phyloP scores from a whole-genome alignment of 139 green algal species.

The Tetradesmus obliquus region DNA sequence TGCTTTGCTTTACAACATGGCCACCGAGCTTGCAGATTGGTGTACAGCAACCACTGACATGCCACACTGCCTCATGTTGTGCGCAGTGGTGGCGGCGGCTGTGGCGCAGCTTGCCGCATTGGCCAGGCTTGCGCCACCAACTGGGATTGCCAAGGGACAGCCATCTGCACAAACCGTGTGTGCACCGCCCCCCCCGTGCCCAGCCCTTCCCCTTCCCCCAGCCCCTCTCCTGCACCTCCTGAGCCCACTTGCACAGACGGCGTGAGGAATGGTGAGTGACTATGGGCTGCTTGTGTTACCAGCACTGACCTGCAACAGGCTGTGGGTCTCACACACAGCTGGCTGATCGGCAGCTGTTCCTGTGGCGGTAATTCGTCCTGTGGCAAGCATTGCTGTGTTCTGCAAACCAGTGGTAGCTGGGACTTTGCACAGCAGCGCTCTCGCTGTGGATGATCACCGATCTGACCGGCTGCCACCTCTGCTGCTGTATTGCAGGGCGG shows the following conservation, averaged over 20 bases:
- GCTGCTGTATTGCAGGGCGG: background rate
- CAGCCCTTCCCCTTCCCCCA: background rate
- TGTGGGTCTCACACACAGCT: background rate
- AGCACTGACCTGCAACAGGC: background rate
- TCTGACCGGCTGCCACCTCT: background rate
- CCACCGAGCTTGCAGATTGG: background rate
- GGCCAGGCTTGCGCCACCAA: background rate
- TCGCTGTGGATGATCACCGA: background rate
- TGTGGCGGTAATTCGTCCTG: background rate
- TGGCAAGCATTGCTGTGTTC: background rate
- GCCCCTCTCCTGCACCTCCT: background rate
- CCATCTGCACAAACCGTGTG: background rate
- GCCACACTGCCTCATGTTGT: background rate
- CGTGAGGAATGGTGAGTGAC: constrained; percentile 3
- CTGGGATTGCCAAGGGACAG: constrained; percentile 1
- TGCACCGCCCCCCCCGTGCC: background rate
- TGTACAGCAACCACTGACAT: background rate
- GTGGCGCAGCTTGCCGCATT: background rate
- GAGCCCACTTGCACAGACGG: constrained; percentile 25
- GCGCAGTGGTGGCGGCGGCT: constrained; percentile 25
- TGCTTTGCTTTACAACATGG: background rate
- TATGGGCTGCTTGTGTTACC: background rate
- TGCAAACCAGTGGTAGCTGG: too few species aligned
- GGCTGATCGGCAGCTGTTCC: background rate
- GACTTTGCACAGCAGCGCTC: too few species aligned